A percentile compares a stretch with the other conserved stretches of the same genome.
phyloP scores from a whole-genome alignment of 2,329 filamentous ascomycete genomes.

The Achaetomium macrosporum region DNA sequence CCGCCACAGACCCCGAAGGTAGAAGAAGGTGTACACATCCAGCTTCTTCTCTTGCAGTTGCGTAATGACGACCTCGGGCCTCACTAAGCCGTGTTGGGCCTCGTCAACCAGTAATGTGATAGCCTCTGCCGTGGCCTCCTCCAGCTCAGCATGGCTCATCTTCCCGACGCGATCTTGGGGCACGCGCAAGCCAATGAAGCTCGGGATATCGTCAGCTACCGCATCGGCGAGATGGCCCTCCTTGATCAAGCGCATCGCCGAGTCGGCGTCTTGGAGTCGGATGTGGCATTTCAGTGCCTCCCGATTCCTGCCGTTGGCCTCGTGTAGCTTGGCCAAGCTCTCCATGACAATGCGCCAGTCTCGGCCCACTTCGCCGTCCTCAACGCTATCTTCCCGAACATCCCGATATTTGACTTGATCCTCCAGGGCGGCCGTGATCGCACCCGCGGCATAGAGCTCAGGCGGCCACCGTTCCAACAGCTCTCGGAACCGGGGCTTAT shows the following conservation, averaged over 20 bases:
- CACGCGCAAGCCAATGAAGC: conserved; percentile 82
- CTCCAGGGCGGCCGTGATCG: conserved; percentile 72
- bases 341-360: conserved; percentile 92
- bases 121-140: conserved; percentile 74
- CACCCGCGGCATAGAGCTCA: conserved; percentile 74
- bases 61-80: conserved; percentile 67
- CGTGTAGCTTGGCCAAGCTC: conserved; percentile 74
- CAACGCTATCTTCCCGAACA: conserved; percentile 67
- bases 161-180: conserved; percentile 61
- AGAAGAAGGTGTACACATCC: conserved; percentile 81
- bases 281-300: conserved; percentile 90
- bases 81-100: conserved; percentile 80
- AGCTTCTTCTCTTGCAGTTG: conserved; percentile 66
- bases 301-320: conserved; percentile 71
- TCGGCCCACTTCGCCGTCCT: conserved; percentile 63
- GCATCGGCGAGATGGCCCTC: conserved; percentile 88
- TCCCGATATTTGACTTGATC: conserved; percentile 73
- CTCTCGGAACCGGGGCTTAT: conserved; percentile 69
- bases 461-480: conserved; percentile 78
- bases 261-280: conserved; percentile 83
- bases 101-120: conserved; percentile 85
- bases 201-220: conserved; percentile 81
- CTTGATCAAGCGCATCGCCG: conserved; percentile 76
- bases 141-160: conserved; percentile 64
- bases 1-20: conserved; percentile 79